A percentile compares a stretch with the other conserved stretches of the same genome.
Evolutionary conservation across 345 rosid species (phyloP).

Genomic region (Gynandropsis gynandra): DNA sequence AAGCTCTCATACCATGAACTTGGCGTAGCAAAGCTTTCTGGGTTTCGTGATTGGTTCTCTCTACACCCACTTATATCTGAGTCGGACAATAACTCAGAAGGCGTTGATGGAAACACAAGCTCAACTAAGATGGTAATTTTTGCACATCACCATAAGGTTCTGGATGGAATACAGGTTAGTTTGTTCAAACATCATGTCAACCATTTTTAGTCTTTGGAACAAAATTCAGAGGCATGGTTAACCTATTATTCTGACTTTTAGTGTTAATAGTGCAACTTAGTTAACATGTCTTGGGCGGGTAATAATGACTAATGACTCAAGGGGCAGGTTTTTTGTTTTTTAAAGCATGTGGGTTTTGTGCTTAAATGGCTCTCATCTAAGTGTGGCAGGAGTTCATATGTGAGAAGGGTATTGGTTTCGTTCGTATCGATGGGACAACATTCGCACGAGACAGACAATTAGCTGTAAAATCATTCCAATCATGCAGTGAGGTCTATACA

Average conservation of each 20-base stretch:
- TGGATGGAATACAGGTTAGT: constrained; percentile 81
- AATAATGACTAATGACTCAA: not conserved
- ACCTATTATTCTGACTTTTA: constrained; percentile 12
- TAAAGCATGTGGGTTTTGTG: too few species aligned
- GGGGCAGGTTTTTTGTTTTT: too few species aligned
- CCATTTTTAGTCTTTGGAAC: not conserved
- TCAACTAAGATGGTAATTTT: constrained; percentile 77
- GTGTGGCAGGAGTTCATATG: constrained; percentile 63
- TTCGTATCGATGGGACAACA: constrained; percentile 93
- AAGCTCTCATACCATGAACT: constrained; percentile 77
- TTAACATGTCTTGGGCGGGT: constrained; percentile 9
- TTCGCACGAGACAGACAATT: constrained; percentile 80
- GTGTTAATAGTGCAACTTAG: constrained; percentile 12
- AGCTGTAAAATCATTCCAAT: constrained; percentile 68
- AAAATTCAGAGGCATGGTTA: not conserved
- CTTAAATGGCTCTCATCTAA: too few species aligned
- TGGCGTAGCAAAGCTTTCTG: constrained; percentile 85
- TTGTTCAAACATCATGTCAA: constrained; percentile 13
- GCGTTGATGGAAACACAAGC: constrained; percentile 35
- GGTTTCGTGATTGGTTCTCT: constrained; percentile 79
- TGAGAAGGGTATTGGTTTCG: constrained; percentile 73
- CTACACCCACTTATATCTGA: constrained; percentile 60
- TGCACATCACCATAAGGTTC: constrained; percentile 95
- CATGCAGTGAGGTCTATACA: constrained; percentile 50
- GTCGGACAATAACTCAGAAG: constrained; percentile 38